Conservation (phyloP, 2,329 filamentous ascomycete species). For the Aureobasidium pullulans region DNA sequence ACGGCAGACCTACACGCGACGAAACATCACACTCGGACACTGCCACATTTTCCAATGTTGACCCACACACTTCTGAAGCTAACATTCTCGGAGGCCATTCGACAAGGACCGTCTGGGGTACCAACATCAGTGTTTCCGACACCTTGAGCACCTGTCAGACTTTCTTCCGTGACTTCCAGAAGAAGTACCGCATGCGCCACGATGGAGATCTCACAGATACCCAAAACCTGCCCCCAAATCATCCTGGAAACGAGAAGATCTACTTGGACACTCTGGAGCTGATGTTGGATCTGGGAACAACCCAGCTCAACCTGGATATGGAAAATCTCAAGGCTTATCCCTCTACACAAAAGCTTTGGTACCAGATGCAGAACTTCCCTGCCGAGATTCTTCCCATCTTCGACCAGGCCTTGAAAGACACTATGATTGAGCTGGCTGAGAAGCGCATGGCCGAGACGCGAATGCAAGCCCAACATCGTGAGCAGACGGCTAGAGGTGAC, state of each 20-base stretch:
- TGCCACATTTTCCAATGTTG: conserved; percentile 57
- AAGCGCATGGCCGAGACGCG: conserved; percentile 67
- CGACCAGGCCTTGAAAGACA: conserved; percentile 89
- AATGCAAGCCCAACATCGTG: conserved; percentile 39
- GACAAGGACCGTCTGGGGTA: conserved; percentile 88
- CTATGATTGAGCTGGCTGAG: conserved; percentile 82
- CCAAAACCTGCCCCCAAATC: conserved; percentile 58
- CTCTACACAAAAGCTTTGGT: conserved; percentile 86
- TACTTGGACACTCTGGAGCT: conserved; percentile 81
- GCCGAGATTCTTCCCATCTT: conserved; percentile 95
- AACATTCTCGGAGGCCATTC: conserved; percentile 76
- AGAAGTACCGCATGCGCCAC: conserved; percentile 87
- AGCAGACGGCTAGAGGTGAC: conserved; percentile 43
- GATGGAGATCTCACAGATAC: conserved; percentile 70
- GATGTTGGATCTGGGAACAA: conserved; percentile 81
- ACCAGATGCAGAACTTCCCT: conserved; percentile 88
- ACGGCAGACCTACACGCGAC: conserved; percentile 51
- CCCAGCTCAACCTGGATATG: conserved; percentile 79
- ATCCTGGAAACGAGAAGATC: conserved; percentile 68
- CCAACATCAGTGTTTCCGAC: conserved; percentile 88
- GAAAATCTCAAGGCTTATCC: conserved; percentile 89
- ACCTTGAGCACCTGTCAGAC: conserved; percentile 83
- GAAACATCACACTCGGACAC: conserved; percentile 44
- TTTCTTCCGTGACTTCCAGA: conserved; percentile 84
- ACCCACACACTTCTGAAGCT: conserved; percentile 87